Evolutionary conservation across 805 yeast species (phyloP), one percentile per base, ranked within the genome.

Genomic region (Suhomyces kilbournensis): DNA sequence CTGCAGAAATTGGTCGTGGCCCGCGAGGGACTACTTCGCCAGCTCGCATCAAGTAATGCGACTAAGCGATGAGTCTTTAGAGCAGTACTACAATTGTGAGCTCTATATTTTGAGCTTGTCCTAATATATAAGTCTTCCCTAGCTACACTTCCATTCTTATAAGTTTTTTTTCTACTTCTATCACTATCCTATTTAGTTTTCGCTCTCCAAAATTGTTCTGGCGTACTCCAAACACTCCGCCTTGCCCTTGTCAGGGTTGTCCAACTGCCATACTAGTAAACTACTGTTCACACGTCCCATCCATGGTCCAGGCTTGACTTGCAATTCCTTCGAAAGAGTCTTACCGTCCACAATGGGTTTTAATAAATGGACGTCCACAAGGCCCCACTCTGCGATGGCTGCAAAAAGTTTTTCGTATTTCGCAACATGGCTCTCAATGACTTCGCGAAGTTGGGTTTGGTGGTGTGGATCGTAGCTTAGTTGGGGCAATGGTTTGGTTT

Each of bases 271-370:
- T 17, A 76, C 67, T 30, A 90, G 66, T 5, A 88, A 76, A 44
- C 77, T 67, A 6, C 82, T 81, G 53, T 82, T 78, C 7, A 84
- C 68, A 7, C 68, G 68, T 7, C 81, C 75, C 79, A 93, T 76
- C 97, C 97, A 91, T 5, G 92, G 91, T 0, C 99, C 99, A 0
- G 93, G 89, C 62, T 86, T 87, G 51, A 74, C 72, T 20, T 76
- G 69, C 26, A 88, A 67, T 19, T 74, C 67, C 43, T 72, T 68
- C 48, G 79, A 71, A 44, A 93, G 67, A 44, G 81, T 79, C 59
- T 88, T 90, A 14, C 99, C 96, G 66, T 89, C 90, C 10, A 92
- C 67, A 6, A 89, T 57, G 1, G 93, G 88, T 61, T 82, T 87
- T 52, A 86, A 54, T 0, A 60, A 64, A 61, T 81, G 76, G 0